Conservation (phyloP, 2,329 filamentous ascomycete genomes). For the Aspergillus sp. region DNA sequence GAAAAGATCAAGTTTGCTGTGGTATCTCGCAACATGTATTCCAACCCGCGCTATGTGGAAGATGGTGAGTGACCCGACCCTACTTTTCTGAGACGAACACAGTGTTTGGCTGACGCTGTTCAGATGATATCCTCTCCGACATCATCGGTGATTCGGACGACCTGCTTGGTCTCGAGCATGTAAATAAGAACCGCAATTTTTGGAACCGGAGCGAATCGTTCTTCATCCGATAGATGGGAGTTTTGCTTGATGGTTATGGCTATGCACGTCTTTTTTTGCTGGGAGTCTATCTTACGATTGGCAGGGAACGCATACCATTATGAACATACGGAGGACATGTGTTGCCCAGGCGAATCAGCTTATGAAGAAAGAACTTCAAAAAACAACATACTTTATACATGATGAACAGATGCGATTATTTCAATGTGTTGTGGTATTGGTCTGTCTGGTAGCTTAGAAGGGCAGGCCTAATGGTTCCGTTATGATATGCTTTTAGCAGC, state of each 20-base stretch:
- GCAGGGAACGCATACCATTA: conserved; percentile 7
- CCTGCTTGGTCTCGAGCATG: conserved; percentile 68
- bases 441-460: conserved; percentile 7
- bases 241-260: not conserved
- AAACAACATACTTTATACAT: conserved; percentile 5
- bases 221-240: conserved; percentile 57
- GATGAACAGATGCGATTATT: not conserved
- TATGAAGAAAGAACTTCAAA: conserved; percentile 6
- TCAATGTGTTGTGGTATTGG: not conserved
- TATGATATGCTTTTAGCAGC: not conserved
- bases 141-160: conserved; percentile 76
- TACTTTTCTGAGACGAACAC: not conserved
- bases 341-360: conserved; percentile 4
- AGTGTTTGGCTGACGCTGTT: conserved; percentile 13
- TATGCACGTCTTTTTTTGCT: conserved; percentile 2
- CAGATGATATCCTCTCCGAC: conserved; percentile 51
- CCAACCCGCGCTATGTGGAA: conserved; percentile 77
- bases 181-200: conserved; percentile 61
- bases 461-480: not conserved
- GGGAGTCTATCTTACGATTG: conserved; percentile 3
- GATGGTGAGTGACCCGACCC: conserved; percentile 67
- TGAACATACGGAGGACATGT: conserved; percentile 9
- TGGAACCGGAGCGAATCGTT: conserved; percentile 64
- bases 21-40: conserved; percentile 69
- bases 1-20: conserved; percentile 98